A percentile compares a stretch with the other conserved stretches of the same genome.
phyloP scores from a whole-genome alignment of 805 yeast genomes.

The Lachancea kluyveri region DNA sequence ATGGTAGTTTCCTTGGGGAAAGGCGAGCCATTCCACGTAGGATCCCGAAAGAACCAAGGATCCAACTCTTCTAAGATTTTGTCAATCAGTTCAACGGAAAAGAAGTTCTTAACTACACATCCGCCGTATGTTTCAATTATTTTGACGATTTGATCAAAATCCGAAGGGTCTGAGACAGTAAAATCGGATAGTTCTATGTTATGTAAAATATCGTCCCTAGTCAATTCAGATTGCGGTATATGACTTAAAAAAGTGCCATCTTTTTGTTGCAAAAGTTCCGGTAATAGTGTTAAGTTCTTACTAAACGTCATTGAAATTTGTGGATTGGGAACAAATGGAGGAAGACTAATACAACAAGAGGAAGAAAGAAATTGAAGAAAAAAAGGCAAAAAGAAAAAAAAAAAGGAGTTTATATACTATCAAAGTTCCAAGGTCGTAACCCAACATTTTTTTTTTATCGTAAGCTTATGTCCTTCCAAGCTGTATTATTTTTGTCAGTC shows the following conservation, averaged over 20 bases:
- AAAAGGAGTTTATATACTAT: no score
- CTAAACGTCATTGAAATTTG: no score
- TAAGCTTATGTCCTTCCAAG: no score
- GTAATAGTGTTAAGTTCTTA: no score
- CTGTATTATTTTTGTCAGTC: no score
- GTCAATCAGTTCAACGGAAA: slow-evolving; percentile 11
- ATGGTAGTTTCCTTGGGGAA: slow-evolving; percentile 23
- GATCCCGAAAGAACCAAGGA: slow-evolving; percentile 20
- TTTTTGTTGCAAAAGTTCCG: background rate
- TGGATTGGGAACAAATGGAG: no score
- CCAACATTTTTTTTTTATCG: no score
- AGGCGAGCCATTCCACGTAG: slow-evolving; percentile 21
- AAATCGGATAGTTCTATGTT: slow-evolving; percentile 3
- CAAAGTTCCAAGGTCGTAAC: no score
- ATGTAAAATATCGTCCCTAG: background rate
- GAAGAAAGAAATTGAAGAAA: no score
- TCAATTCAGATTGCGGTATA: background rate
- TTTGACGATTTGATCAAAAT: slow-evolving; percentile 5
- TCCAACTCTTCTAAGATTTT: slow-evolving; percentile 16
- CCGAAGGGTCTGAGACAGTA: slow-evolving; percentile 7
- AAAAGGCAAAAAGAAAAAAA: no score
- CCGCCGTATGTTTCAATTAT: slow-evolving; percentile 24
- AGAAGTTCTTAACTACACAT: slow-evolving; percentile 18
- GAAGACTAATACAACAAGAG: no score
- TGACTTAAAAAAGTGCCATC: no score